Base-by-base conservation (phyloP, 371 early-diverging fungal genomes). In the Mortierella sp. region DNA sequence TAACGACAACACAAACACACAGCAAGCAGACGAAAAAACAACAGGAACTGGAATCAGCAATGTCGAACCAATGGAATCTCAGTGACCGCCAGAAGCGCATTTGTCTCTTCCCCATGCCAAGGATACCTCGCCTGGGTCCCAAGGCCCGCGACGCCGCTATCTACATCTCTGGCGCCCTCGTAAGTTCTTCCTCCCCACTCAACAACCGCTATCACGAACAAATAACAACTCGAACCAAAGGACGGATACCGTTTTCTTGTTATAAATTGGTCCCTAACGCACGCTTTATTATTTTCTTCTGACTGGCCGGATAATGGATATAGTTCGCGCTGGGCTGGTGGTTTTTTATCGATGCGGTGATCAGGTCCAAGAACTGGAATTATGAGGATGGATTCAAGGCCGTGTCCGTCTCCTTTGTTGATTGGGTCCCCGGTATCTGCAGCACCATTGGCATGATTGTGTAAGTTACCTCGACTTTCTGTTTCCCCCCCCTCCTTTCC, bases 261-360 rank as follows among this genome's bases (percentile, higher is more conserved):
- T n/a, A n/a, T n/a, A n/a, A n/a, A n/a, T n/a, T n/a, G n/a, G n/a
- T n/a, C n/a, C n/a, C n/a, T n/a, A n/a, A n/a, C n/a, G n/a, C n/a
- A n/a, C n/a, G 29, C 55, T 24, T 53, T 53, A 5, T 53, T 53
- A 29, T 24, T 14, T 29, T 53, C 31, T 10, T 14, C n/a, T n/a
- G n/a, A n/a, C n/a, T n/a, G n/a, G n/a, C n/a, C n/a, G n/a, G n/a
- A n/a, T n/a, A n/a, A n/a, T n/a, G n/a, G n/a, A n/a, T n/a, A n/a
- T 61, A 94, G 94, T 95, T 95, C 86, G 92, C 94, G 2, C 26
- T 95, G 14, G 94, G 90, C 11, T 95, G 95, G 95, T 95, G 95
- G 95, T 73, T 90, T 47, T 95, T 95, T 80, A 89, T 95, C 44
- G 95, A 95, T 76, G 93, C 90, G 9, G 86, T 86, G 43, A 73